Evolutionary conservation across 768 basidiomycete species (phyloP), one percentile per base, ranked within the genome.

Genomic region (Suillus paluster): DNA sequence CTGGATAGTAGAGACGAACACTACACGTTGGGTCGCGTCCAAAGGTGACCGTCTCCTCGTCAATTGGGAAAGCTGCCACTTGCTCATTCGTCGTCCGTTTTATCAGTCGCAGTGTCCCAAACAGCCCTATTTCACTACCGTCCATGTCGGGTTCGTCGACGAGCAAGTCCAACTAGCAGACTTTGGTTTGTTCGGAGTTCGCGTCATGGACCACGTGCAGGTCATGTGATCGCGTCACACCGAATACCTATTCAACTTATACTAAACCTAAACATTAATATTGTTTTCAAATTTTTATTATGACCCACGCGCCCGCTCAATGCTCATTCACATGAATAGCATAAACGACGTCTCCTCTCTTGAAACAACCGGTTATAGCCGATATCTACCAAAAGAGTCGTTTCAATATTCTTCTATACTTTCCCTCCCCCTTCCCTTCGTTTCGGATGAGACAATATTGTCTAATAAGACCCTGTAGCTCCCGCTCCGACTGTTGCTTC

Each of bases 61-160:
- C 90, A 67, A 92, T 86, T 5, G 90, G 90, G 63, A 88, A 92
- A 1, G 88, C 80, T 1, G 90, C 87, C 27, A 91, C 76, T 10
- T 84, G 75, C 0, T 75, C 73, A 57, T 79, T 73, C 1, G 78
- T 73, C 23, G 83, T 80, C 14, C 79, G 77, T 67, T 88, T 89
- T 73, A 91, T 78, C 57, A 91, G 78, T 54, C 84, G 83, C 4
- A 92, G 75, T 0, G 88, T 87, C 5, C 90, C 90, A 68, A 82
- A 87, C 56, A 81, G 79, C 10, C 90, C 90, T n/a, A 89, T 78
- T 64, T 85, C 84, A 64, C 75, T 81, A 2, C 72, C 63, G 61
- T 84, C 82, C 83, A 78, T 75, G 34, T 44, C 42, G 42, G 19
- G 41, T 44, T 44, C 42, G 42, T 5, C 25, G 34, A 23, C 14